Evolutionary conservation across 805 yeast species (phyloP).

Genomic region (Candida verbasci): DNA sequence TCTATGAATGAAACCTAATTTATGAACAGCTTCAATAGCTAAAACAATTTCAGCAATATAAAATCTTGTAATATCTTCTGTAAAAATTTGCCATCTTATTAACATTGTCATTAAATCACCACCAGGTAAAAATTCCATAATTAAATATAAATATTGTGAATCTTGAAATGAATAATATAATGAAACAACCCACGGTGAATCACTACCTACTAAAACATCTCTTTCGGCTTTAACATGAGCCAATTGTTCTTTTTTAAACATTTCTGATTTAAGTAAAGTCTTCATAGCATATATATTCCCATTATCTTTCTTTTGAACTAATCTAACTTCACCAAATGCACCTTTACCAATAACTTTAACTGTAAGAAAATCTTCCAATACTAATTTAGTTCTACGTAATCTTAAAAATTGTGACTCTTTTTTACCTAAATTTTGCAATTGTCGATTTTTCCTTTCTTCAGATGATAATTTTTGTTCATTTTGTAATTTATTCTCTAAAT

Average conservation of each 20-base stretch:
- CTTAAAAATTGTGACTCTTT: conserved; percentile 86
- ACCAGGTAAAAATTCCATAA: conserved; percentile 80
- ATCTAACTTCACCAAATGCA: conserved; percentile 94
- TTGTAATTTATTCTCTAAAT: conserved; percentile 68
- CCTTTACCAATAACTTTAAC: conserved; percentile 95
- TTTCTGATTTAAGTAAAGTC: conserved; percentile 82
- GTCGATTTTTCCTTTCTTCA: conserved; percentile 82
- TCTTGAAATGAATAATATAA: conserved; percentile 81
- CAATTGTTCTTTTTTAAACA: conserved; percentile 90
- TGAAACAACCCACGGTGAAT: conserved; percentile 86
- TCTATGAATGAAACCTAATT: conserved; percentile 90
- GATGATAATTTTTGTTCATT: conserved; percentile 62
- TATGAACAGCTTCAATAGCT: conserved; percentile 92
- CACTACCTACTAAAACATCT: conserved; percentile 88
- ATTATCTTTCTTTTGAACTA: conserved; percentile 89
- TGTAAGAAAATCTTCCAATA: conserved; percentile 80
- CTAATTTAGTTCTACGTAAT: conserved; percentile 75
- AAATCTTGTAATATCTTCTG: conserved; percentile 88
- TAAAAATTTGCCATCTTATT: conserved; percentile 88
- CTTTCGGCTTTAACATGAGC: conserved; percentile 96
- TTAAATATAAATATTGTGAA: conserved; percentile 64
- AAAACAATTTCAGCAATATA: conserved; percentile 95
- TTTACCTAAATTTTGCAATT: conserved; percentile 75
- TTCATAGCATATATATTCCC: conserved; percentile 95
- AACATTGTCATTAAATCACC: conserved; percentile 94